Conservation (phyloP, 2,329 filamentous ascomycete species). For the Lachnum nothofagi region DNA sequence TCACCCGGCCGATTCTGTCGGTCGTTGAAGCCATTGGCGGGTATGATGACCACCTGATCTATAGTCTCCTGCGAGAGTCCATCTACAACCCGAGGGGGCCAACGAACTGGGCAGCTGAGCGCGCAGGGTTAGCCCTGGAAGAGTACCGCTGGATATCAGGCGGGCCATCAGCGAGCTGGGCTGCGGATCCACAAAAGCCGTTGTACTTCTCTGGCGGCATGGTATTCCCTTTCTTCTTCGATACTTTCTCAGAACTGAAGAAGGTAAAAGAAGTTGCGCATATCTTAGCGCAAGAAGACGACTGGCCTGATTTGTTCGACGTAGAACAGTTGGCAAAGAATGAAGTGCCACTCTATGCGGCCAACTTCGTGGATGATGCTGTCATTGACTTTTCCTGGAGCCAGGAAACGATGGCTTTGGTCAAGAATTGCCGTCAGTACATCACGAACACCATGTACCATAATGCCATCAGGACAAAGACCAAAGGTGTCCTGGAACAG, state of each 20-base stretch:
- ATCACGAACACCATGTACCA: constrained; percentile 87
- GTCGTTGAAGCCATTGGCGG: constrained; percentile 62
- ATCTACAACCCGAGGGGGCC: constrained; percentile 70
- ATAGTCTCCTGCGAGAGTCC: constrained; percentile 80
- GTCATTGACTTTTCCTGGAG: constrained; percentile 78
- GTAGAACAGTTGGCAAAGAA: constrained; percentile 67
- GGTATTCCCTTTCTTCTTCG: constrained; percentile 82
- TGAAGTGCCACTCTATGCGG: constrained; percentile 78
- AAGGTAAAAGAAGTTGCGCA: constrained; percentile 64
- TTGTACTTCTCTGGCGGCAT: constrained; percentile 88
- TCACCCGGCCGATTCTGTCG: constrained; percentile 68
- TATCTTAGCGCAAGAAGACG: constrained; percentile 58
- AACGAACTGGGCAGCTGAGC: constrained; percentile 71
- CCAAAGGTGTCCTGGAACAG: constrained; percentile 70
- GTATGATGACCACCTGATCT: constrained; percentile 75
- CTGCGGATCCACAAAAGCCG: constrained; percentile 41
- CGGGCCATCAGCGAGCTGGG: constrained; percentile 27
- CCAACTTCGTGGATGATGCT: constrained; percentile 82
- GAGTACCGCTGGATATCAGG: constrained; percentile 45
- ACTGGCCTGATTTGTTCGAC: constrained; percentile 77
- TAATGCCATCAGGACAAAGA: constrained; percentile 67
- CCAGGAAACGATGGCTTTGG: constrained; percentile 65
- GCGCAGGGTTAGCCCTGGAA: constrained; percentile 48
- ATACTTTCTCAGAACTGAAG: constrained; percentile 71
- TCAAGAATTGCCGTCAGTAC: constrained; percentile 73